Evolutionary conservation across 306 rosid genomes (phyloP), one percentile per base, ranked within the genome.

Genomic region (Trichosanthes truncata): DNA sequence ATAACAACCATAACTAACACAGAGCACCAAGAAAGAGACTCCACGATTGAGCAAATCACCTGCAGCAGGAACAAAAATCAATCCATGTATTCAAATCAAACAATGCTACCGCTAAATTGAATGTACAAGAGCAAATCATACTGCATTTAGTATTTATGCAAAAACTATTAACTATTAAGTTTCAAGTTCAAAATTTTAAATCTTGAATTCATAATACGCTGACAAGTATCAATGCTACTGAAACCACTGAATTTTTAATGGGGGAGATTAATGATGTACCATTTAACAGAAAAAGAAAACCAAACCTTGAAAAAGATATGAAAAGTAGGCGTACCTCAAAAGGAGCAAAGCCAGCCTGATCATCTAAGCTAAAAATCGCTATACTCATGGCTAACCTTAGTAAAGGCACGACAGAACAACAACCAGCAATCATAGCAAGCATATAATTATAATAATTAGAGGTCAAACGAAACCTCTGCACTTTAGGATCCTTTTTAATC

Each of bases 1-100:
- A 90, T 72, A 48, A 87, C 84, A 57, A 87, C 76, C 81, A 92
- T 86, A 61, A 87, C 60, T 81, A 92, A 68, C 89, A 94, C 85
- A 40, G 90, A 82, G 79, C 80, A 83, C 98, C 98, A 92, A 79
- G 94, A 68, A 84, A 92, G 78, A 33, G 91, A 67, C 81, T 94
- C 94, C 45, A 84, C 81, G 11, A 87, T 63, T 84, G 87, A 29
- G 78, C 87, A 82, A 48, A 74, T 72, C 75, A 80, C 68, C 97
- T 94, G 86, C 82, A 53, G 66, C 61, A 26, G 77, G 41, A 73
- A 81, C 53, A 80, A 3, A 81, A 10, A n/a, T 25, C 41, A 49
- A 73, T 25, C 36, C 40, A 46, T 25, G 26, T 46, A 73, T 73
- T 48, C 60, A 46, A 73, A 73, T 73, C 43, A 45, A 73, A 29